These are phyloP conservation scores for Citrus cavaleriei DNA, from an alignment of 345 rosid species.

Conservation along the genomic window DNA sequence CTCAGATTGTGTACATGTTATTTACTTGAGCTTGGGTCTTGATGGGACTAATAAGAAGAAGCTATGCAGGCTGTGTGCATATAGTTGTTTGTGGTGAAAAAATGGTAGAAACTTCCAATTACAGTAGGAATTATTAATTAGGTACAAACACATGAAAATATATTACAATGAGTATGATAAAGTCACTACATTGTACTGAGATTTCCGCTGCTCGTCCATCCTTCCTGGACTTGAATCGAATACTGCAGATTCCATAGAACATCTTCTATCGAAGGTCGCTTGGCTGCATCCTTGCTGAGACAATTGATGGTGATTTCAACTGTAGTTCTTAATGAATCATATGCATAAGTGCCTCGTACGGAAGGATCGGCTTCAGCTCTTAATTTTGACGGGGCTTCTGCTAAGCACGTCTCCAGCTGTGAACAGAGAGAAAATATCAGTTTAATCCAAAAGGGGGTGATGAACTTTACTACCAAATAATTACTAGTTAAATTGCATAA, in stretches of 20 bases:
- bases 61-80: neutral
- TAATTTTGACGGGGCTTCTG: slow-evolving; percentile 55
- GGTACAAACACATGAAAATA: neutral
- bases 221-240: slow-evolving; percentile 85
- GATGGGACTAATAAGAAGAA: neutral
- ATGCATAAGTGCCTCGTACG: slow-evolving; percentile 62
- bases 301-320: slow-evolving; percentile 71
- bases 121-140: neutral
- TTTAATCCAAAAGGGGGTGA: no score
- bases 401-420: slow-evolving; percentile 59
- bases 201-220: slow-evolving; percentile 84
- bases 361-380: slow-evolving; percentile 51
- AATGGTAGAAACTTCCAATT: neutral
- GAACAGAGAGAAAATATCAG: neutral
- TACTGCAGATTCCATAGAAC: slow-evolving; percentile 94
- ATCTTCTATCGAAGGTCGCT: slow-evolving; percentile 84
- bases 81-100: neutral
- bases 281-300: slow-evolving; percentile 51
- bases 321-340: slow-evolving; percentile 71
- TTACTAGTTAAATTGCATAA: neutral
- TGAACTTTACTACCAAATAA: neutral
- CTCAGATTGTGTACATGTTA: neutral
- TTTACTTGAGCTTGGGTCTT: neutral
- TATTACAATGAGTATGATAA: neutral
- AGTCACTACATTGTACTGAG: slow-evolving; percentile 33